Evolutionary conservation across 2,329 filamentous ascomycete genomes (phyloP), one percentile per base, ranked within the genome.

Genomic region (Monosporascus sp.): DNA sequence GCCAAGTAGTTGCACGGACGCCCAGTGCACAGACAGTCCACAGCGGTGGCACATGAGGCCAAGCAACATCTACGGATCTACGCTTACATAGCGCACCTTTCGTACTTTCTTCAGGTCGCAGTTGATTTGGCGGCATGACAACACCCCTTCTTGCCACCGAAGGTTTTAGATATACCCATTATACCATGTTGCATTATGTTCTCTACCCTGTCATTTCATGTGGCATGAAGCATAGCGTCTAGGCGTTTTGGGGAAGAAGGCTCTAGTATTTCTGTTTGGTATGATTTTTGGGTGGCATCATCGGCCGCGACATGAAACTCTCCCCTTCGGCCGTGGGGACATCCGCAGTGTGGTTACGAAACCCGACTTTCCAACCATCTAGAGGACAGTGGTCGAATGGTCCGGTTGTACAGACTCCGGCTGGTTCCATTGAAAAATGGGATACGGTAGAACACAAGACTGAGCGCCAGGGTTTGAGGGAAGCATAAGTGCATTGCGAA

Each of bases 41-140:
- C 57, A 81, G 75, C 59, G 78, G 78, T 41, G 75, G 78, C 48
- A 76, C 76, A 3, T 65, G 81, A 53, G 77, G 76, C 37, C 81
- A 65, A 74, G 53, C 52, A 48, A 48, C 45, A 9, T 47, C 44
- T 45, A 51, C 48, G 15, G 45, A 9, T 47, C 44, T 45, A 51
- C 49, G 15, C 39, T 41, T 44, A 53, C 37, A 49, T 52, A 49
- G 38, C 35, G 53, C 58, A 56, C 48, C 18, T 48, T 37, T 48
- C 54, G 45, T 53, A 48, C 51, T 43, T 48, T 39, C 47, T 24
- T 14, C 35, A 35, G 37, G 53, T 38, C 52, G 50, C 43, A 44
- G 47, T 55, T 38, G 52, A 53, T 50, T 58, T 54, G 52, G 44
- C 52, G 52, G 53, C 53, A 52, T 41, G 53, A 49, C 50, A 41